Evolutionary conservation across 2,329 filamentous ascomycete genomes (phyloP), one percentile per base, ranked within the genome.

Genomic region (Gnomoniopsis smithogilvyi): DNA sequence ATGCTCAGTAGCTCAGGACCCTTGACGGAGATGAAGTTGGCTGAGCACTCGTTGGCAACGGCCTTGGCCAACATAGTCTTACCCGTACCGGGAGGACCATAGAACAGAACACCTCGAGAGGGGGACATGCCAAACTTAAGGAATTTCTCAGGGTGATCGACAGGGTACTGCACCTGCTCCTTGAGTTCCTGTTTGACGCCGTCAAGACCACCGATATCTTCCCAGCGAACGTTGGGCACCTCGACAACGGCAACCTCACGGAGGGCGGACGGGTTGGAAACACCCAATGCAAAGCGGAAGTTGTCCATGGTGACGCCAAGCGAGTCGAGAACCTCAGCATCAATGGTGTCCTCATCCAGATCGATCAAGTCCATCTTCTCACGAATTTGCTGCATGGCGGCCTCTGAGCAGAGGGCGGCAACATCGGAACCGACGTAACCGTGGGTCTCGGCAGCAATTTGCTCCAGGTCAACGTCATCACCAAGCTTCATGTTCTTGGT

Each of bases 351-450:
- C 80, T 99, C 95, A 65, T 99, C 95, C 36, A 99, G 85, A 77
- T 99, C 95, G 67, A 99, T 99, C 65, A 99, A 86, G 73, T 99
- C 95, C 95, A 99, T 99, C 89, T 99, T 99, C 80, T 99, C 95
- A 80, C 95, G 94, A 77, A 99, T 99, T 80, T 99, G 95, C 77
- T 99, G 95, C 95, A 99, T 99, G 64, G 95, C 95, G 73, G 95
- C 95, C 79, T 99, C 95, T 7, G 95, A 99, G 80, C 95, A 99
- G 62, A 99, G 91, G 33, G 95, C 96, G 61, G 95, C 95, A 75
- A 99, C 83, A 88, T 99, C 95, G 34, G 95, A 98, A 81, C 95
- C 95, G 66, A 99, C 95, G 70, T 98, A 99, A 80, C 95, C 95
- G 81, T 99, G 95, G 50, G 95, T 99, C 82, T 99, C 95, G 33